Evolutionary conservation across 768 basidiomycete genomes (phyloP), one percentile per base, ranked within the genome.

Genomic region (Serpula lacrymans): DNA sequence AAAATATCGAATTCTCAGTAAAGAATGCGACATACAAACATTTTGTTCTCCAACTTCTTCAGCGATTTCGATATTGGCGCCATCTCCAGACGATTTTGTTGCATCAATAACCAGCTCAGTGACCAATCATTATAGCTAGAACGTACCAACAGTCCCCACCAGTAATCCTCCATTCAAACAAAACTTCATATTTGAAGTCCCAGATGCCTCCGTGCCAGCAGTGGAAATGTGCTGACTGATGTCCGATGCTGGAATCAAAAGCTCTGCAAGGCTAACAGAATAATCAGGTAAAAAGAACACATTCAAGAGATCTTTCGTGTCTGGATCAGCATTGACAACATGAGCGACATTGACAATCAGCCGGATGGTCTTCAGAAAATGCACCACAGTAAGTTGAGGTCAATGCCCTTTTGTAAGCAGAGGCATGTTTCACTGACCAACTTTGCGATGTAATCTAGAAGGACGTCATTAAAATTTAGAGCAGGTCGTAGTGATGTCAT

Each of bases 271-370:
- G 33, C 84, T 85, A 27, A 88, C 90, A 1, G 83, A 86, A 67
- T 99, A 99, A 60, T 98, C 95, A 0, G 96, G 94, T 14, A 99
- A 74, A 85, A 98, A 98, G 71, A 85, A 88, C 46, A 98, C 75
- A 33, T 81, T 80, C 48, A 98, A 82, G 49, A 87, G 81, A 45
- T 89, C 83, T 52, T 82, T 84, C 22, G 91, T 88, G 39, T 96
- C 93, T 2, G 86, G 81, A 61, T 98, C 96, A 12, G 68, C 74
- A 35, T 66, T 74, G 56, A 80, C 57, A 40, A 80, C 63, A 37
- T 74, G 80, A 16, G 88, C 84, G 46, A 91, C 91, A 49, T 91
- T 91, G 53, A 92, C 86, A 65, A 98, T 94, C 38, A 99, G 81
- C 38, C 88, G 86, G 51, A 98, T 97, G 8, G 88, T 88, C 78